phyloP scores from a whole-genome alignment of 768 basidiomycete genomes.

The Lactarius psammicola region DNA sequence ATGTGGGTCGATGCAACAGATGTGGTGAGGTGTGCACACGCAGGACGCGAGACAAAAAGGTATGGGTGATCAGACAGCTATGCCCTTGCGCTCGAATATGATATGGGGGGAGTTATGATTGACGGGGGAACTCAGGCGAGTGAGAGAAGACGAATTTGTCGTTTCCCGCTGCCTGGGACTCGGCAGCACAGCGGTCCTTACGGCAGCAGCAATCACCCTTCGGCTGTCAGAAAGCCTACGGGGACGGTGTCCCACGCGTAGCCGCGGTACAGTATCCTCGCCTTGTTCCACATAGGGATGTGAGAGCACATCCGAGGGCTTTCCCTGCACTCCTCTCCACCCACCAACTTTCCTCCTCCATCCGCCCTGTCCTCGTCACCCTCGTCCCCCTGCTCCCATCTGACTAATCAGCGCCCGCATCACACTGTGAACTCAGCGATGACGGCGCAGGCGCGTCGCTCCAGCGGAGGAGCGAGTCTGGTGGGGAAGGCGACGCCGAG shows the following conservation, averaged over 20 bases:
- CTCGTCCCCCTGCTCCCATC: too few species aligned
- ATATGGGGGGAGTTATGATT: not conserved
- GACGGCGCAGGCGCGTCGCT: constrained; percentile 59
- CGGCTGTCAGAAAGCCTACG: constrained; percentile 1
- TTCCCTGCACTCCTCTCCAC: constrained; percentile 1
- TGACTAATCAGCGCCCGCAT: constrained; percentile 27
- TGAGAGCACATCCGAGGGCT: constrained; percentile 8
- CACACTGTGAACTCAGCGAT: constrained; percentile 49
- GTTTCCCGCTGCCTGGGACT: constrained; percentile 2
- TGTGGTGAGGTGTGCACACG: not conserved
- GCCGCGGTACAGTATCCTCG: not conserved
- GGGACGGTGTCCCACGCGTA: not conserved
- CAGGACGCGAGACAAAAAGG: constrained; percentile 3
- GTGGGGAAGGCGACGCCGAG: constrained; percentile 32
- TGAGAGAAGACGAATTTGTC: constrained; percentile 3
- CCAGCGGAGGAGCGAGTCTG: constrained; percentile 40
- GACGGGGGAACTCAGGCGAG: constrained; percentile 1
- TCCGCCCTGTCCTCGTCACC: constrained; percentile 29
- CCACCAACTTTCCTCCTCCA: not conserved
- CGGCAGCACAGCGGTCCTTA: not conserved
- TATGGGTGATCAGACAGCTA: not conserved
- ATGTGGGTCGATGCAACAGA: constrained; percentile 11
- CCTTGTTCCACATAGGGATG: not conserved
- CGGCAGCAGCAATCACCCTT: not conserved
- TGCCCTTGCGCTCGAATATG: constrained; percentile 4